phyloP scores from a whole-genome alignment of 768 basidiomycete genomes.

The Tremella mesenterica region DNA sequence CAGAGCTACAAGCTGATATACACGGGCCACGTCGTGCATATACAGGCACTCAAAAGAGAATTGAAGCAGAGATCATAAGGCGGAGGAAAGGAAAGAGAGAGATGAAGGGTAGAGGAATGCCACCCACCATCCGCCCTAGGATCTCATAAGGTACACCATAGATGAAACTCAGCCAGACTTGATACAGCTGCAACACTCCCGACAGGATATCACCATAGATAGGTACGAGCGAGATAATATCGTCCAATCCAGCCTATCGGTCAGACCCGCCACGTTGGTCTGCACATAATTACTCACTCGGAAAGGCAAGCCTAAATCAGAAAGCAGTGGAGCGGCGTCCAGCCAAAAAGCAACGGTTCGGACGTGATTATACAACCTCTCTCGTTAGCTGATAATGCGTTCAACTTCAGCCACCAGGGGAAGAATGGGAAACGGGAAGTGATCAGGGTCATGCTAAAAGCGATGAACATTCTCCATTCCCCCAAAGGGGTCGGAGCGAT shows the following conservation, averaged over 20 bases:
- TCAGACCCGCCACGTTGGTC: background rate
- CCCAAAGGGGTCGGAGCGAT: conserved; percentile 8
- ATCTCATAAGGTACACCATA: conserved; percentile 31
- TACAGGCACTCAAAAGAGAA: too few relatives aligned
- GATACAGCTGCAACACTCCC: conserved; percentile 41
- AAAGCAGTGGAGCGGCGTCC: conserved; percentile 40
- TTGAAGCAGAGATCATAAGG: background rate
- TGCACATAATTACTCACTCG: conserved; percentile 26
- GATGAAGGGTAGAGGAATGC: background rate
- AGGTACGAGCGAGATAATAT: conserved; percentile 41
- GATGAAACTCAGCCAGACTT: conserved; percentile 41
- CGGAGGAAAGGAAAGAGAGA: background rate
- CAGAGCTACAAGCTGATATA: background rate
- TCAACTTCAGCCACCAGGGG: background rate
- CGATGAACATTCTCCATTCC: conserved; percentile 14
- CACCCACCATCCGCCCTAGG: conserved; percentile 37
- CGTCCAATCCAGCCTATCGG: conserved; percentile 40
- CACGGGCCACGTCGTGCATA: too few relatives aligned
- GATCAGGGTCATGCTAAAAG: conserved; percentile 24
- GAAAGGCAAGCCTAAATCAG: conserved; percentile 43
- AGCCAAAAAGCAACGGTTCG: conserved; percentile 43
- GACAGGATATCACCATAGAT: conserved; percentile 42
- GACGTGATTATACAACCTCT: conserved; percentile 43
- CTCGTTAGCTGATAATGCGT: background rate
- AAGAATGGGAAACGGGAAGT: background rate